Base-by-base conservation (phyloP, 805 yeast genomes). In the Hanseniaspora nectarophila region DNA sequence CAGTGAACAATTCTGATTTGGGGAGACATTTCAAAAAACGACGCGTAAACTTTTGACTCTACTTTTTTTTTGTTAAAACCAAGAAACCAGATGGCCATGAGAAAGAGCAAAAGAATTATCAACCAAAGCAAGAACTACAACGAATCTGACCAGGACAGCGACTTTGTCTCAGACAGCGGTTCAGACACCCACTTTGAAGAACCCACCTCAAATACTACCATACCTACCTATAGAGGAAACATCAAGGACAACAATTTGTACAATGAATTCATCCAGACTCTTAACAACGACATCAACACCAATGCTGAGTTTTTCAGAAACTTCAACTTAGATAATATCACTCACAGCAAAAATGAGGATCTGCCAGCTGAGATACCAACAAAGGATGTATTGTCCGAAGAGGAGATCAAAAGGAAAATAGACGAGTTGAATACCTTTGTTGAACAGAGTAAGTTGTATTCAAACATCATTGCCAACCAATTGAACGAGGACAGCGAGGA, bases 391-490 rank as follows among this genome's bases (percentile, higher is more conserved):
- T n/a, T 65, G 43, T 70, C 78, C 52, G 64, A 65, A 7, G 65
- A 76, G 18, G 70, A 77, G 2, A 68, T 69, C n/a, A 77, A 79
- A 37, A 67, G 70, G 43, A 85, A 86, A 60, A 68, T 87, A 42
- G 74, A 75, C 51, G 74, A 86, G 51, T 69, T 90, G 51, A 76
- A 85, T 54, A 80, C 78, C 34, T 71, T 90, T 56, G 87, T 90
- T n/a, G 82, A 84, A 59, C 82, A 85, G 61, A 85, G 96, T 16
- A 89, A 87, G 62, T 77, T 89, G 1, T 90, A 86, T 66, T 83
- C 97, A 1, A 77, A 81, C 56, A 86, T 90, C 57, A 85, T 90
- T 39, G 80, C 95, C 3, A 89, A 87, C 48, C 81, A 89, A 10
- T 73, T 90, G 42, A 61, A 82, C 39, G 77, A 77, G 55, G 70